A percentile compares a stretch with the other conserved stretches of the same genome.
Evolutionary conservation across 306 rosid genomes (phyloP).

Genomic region (Prunus fruticosa): DNA sequence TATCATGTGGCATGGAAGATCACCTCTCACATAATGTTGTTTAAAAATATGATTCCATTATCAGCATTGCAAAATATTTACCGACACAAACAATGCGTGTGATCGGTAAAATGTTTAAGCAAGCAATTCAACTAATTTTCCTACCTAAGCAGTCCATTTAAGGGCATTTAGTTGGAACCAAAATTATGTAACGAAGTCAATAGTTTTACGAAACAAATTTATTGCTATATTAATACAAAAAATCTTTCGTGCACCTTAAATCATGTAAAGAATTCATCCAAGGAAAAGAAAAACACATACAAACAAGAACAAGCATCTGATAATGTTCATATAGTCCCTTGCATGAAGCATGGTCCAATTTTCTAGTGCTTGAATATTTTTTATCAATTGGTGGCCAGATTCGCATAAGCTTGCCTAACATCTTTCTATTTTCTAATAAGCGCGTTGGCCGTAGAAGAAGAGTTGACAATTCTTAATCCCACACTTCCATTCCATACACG

Average conservation of each 20-base stretch:
- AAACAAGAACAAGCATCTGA: not conserved
- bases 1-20: not conserved
- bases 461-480: not conserved
- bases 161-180: not conserved
- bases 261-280: no score
- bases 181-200: no score
- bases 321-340: not conserved
- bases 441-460: conserved; percentile 1
- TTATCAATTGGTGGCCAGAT: conserved; percentile 1
- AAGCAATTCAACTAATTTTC: no score
- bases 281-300: not conserved
- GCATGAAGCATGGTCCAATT: conserved; percentile 8
- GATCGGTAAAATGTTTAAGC: no score
- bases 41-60: not conserved
- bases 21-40: not conserved
- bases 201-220: not conserved
- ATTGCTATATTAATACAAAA: not conserved
- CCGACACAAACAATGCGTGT: no score
- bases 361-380: not conserved
- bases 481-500: not conserved
- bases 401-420: conserved; percentile 3
- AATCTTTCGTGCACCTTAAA: no score
- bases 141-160: no score
- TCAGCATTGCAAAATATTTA: no score
- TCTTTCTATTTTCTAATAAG: not conserved